Conservation (phyloP, 257 asterid species). For the Rubia yunnanensis region DNA sequence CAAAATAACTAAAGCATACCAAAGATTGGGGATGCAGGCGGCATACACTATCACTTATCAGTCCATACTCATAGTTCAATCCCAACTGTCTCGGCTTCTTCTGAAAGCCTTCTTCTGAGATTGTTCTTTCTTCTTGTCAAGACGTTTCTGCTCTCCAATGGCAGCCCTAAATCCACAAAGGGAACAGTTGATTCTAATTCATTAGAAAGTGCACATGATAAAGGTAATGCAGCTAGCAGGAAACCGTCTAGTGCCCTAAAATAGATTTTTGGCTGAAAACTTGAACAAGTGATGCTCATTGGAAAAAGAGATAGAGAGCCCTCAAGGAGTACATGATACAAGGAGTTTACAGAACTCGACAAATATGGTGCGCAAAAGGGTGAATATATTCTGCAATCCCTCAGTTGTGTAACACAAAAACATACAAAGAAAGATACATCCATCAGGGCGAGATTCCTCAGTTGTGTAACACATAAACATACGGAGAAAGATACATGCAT, state of each 20-base stretch:
- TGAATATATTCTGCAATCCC: neutral
- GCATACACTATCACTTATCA: neutral
- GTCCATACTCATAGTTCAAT: conserved; percentile 22
- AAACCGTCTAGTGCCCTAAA: neutral
- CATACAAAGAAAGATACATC: neutral
- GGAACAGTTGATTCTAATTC: conserved; percentile 4
- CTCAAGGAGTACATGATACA: neutral
- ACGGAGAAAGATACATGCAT: neutral
- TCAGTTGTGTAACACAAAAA: neutral
- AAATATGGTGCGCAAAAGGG: neutral
- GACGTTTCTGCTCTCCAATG: conserved; percentile 55
- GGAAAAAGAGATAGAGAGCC: neutral
- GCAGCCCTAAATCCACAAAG: conserved; percentile 44
- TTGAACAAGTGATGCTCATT: neutral
- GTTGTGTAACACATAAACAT: neutral
- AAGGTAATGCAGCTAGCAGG: neutral
- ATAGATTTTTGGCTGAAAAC: neutral
- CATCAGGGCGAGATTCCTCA: too few species aligned
- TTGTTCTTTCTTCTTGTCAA: conserved; percentile 57
- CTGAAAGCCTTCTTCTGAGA: conserved; percentile 59
- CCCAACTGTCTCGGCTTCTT: conserved; percentile 63
- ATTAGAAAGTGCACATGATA: neutral
- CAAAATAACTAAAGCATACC: neutral
- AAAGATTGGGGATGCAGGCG: conserved; percentile 7
- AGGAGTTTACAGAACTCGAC: neutral